Percentiles rank a stretch among this genome's conserved stretches.
phyloP scores from a whole-genome alignment of 2,329 filamentous ascomycete genomes.

The Trichoderma pleuroti region DNA sequence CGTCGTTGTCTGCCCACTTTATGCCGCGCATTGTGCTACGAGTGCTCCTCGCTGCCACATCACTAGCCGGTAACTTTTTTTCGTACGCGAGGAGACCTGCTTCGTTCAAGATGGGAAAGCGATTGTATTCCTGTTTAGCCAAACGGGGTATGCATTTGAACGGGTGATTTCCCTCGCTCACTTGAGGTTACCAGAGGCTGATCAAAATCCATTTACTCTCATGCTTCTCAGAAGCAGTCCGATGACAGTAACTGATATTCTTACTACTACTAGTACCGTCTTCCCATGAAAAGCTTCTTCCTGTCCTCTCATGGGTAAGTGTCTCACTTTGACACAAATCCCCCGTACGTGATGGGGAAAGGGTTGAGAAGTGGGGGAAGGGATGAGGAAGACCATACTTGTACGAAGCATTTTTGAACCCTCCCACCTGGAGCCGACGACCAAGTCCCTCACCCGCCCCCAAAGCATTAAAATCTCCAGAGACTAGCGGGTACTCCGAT shows the following conservation, averaged over 20 bases:
- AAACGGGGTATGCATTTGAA: neutral
- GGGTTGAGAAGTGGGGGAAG: neutral
- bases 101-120: neutral
- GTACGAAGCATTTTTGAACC: neutral
- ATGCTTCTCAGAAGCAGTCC: neutral
- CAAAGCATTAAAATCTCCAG: neutral
- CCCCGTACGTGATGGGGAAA: neutral
- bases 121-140: neutral
- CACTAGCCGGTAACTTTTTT: neutral
- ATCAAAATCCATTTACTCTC: neutral
- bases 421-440: neutral
- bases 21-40: neutral
- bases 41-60: neutral
- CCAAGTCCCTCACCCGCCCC: neutral
- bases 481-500: neutral
- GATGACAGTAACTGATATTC: neutral
- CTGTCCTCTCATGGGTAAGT: neutral
- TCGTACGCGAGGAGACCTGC: neutral
- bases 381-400: neutral
- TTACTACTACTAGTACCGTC: neutral
- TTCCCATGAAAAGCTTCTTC: neutral
- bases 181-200: neutral
- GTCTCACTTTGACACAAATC: constrained; percentile 12
- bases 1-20: neutral
- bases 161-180: neutral